These are phyloP conservation scores for Geum urbanum DNA, from an alignment of 306 rosid species.

Conservation along the genomic window DNA sequence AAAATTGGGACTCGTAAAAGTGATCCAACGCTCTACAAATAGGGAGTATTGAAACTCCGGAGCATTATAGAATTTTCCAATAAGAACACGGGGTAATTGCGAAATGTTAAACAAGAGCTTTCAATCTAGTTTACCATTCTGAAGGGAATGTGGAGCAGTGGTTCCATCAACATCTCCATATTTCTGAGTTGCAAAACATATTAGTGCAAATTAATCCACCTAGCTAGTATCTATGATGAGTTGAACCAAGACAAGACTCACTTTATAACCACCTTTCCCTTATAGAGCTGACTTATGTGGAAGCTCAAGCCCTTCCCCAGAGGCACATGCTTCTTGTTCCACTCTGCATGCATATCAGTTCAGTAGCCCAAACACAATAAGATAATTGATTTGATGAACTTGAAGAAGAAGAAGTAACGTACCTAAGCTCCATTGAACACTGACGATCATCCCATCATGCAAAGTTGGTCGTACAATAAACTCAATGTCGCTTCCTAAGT, in stretches of 20 bases:
- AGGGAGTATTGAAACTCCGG: too few species aligned
- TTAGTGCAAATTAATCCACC: not conserved
- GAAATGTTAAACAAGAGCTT: too few species aligned
- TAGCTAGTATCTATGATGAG: not conserved
- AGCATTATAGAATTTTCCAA: too few species aligned
- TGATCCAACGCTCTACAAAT: too few species aligned
- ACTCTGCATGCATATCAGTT: constrained; percentile 41
- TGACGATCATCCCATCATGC: too few species aligned
- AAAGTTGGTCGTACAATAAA: too few species aligned
- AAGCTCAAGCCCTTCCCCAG: constrained; percentile 57
- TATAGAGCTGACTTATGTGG: constrained; percentile 46
- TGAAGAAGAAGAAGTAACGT: constrained; percentile 14
- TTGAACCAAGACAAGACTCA: constrained; percentile 8
- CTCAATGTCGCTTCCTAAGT: too few species aligned
- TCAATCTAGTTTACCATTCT: constrained; percentile 33
- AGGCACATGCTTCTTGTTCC: constrained; percentile 38
- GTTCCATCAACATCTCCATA: constrained; percentile 54
- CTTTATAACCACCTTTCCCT: constrained; percentile 64
- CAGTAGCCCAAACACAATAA: not conserved
- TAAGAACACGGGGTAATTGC: not conserved
- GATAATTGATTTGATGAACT: not conserved
- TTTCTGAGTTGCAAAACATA: constrained; percentile 34
- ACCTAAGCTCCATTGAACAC: too few species aligned
- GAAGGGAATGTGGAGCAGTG: constrained; percentile 44
- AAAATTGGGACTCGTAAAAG: too few species aligned